A percentile compares a stretch with the other conserved stretches of the same genome.
These are phyloP conservation scores for Nevesoporus exiguus DNA, from an alignment of 768 basidiomycete species.

Conservation along the genomic window DNA sequence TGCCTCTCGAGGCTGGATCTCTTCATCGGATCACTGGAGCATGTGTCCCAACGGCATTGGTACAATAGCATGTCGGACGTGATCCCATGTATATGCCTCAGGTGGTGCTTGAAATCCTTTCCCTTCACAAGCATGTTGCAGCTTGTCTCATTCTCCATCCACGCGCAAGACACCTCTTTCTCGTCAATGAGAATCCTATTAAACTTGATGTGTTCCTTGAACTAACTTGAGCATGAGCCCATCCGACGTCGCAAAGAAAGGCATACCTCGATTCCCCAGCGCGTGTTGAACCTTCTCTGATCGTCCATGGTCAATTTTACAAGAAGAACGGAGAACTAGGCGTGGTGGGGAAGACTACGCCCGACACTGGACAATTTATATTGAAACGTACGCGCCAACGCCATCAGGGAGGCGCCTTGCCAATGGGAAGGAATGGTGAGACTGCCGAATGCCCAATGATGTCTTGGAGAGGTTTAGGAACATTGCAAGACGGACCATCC, in stretches of 20 bases:
- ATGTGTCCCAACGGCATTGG: constrained; percentile 9
- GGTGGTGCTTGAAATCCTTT: constrained; percentile 3
- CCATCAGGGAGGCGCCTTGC: not conserved
- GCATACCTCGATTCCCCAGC: constrained; percentile 1
- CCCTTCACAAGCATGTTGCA: not conserved
- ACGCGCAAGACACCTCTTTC: not conserved
- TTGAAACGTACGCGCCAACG: not conserved
- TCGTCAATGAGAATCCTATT: constrained; percentile 3
- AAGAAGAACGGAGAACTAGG: not conserved
- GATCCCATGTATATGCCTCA: constrained; percentile 3
- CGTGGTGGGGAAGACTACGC: not conserved
- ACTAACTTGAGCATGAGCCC: not conserved
- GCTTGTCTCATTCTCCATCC: not conserved
- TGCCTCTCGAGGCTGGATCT: constrained; percentile 11
- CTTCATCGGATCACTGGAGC: not conserved
- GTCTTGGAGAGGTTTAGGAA: not conserved
- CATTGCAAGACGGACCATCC: not conserved
- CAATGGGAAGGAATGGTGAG: not conserved
- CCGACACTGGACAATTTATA: constrained; percentile 6
- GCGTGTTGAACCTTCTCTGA: not conserved
- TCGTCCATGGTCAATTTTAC: not conserved
- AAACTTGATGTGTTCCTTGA: constrained; percentile 6
- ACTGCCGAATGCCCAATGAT: not conserved
- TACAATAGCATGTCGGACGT: not conserved
- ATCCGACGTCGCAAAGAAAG: not conserved